Base-by-base conservation (phyloP, 73 alveolate species). In the Paramecium tetraurelia region DNA sequence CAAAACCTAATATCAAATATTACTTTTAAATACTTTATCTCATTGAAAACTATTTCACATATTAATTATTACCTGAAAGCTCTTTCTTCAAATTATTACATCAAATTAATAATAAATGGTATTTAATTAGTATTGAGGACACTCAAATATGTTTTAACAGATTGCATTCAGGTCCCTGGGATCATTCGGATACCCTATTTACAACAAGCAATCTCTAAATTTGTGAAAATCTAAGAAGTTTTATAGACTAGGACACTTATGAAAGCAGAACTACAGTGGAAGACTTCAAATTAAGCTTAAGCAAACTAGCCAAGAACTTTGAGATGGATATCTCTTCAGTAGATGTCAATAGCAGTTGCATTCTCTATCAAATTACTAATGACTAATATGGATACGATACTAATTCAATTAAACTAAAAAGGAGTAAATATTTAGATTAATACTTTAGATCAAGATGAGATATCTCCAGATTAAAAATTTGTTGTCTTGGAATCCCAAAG, bases 1-100 rank as follows among this genome's bases (percentile, higher is more conserved):
- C 90, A 44, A 80, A 80, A 80, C 70, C 90, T 10, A 80, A 80
- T 44, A 80, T 80, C 33, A 80, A 80, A 48, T 80, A 80, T 35
- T 80, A 44, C 53, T 80, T 80, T 46, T 48, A 80, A 80, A 80
- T 80, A 20, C 72, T 80, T 10, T 80, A 80, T 14, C 29, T 80
- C 3, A 80, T 80, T 11, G 90, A 80, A 48, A 80, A 46, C 57
- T 48, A 80, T 24, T 80, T 80, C 57, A 80, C 90, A 38, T 80
- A 80, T 80, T 46, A 80, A 48, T 80, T 80, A 24, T 46, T 80
- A 44, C 90, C 90, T 10, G 90, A 80, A 21, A 44, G 48, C 21
- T 80, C 90, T 44, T 80, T 80, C 57, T 80, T 41, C 20, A 80
- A 80, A 48, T 44, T 80, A 18, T 16, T 80, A 9, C 90, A 80